Base-by-base conservation (phyloP, 805 yeast genomes). In the Torulaspora delbrueckii region DNA sequence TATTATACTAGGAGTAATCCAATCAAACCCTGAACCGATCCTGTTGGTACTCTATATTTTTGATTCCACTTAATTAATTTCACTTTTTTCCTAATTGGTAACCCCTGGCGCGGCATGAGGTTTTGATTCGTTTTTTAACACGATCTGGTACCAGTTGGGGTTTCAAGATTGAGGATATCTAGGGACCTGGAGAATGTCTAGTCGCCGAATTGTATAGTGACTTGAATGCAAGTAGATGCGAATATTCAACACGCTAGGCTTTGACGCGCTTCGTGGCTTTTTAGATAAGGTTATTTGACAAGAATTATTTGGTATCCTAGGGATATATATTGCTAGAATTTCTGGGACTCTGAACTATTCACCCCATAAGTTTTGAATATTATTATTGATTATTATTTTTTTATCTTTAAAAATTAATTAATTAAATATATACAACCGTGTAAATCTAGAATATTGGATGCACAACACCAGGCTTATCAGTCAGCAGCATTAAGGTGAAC, bases 81-180 rank as follows among this genome's bases (percentile, higher is more conserved):
- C 9, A 13, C 14, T 14, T 14, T 31, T 31, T 31, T 13, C 34
- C 34, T 14, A 13, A 31, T 31, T 14, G 34, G 34, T n/a, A 12
- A 10, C n/a, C n/a, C n/a, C 30, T 26, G 30, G n/a, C 30, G 30
- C 30, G 30, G 13, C 27, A 16, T 41, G 39, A 13, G 44, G 39
- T 16, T 33, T 25, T 27, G 24, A 41, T 25, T 30, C 38, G 28
- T 25, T 41, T 25, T 41, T 26, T 35, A 33, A 41, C 44, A 41
- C 34, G 44, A 10, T 30, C 26, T 30, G 27, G 34, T 18, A 22
- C 38, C 38, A 41, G 23, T 13, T 34, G 44, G 25, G 44, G 44
- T 26, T 41, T 37, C 13, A 30, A n/a, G 10, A 22, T n/a, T 5
- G 3, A 32, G 8, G 6, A 10, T 14, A 14, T 8, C 23, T n/a